Evolutionary conservation across 495 filamentous ascomycete species (phyloP).

Genomic region (Aspergillus affinis): DNA sequence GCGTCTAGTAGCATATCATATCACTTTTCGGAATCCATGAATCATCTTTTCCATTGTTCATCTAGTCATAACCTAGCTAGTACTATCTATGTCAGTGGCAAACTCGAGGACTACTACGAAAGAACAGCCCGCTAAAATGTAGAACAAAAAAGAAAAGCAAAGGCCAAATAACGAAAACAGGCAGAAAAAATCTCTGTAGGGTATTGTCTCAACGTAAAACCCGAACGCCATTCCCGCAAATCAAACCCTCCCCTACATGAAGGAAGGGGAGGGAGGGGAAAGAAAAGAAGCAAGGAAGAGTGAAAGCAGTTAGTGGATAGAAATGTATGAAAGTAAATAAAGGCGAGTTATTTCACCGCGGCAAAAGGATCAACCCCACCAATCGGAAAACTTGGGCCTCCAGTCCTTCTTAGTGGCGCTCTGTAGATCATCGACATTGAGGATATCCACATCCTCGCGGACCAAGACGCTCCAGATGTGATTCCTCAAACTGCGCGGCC

Average conservation of each 20-base stretch:
- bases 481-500: constrained; percentile 74
- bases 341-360: not conserved
- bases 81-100: not conserved
- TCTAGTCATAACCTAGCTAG: not conserved
- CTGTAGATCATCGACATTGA: constrained; percentile 78
- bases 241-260: not conserved
- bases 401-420: constrained; percentile 50
- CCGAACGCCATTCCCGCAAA: constrained; percentile 3
- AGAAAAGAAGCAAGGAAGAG: constrained; percentile 14
- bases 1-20: not conserved
- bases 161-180: not conserved
- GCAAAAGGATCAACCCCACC: constrained; percentile 31
- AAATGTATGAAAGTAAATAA: constrained; percentile 1
- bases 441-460: constrained; percentile 68
- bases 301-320: constrained; percentile 6
- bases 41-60: not conserved
- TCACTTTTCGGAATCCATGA: not conserved
- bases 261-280: not conserved
- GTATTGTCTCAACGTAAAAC: constrained; percentile 6
- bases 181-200: constrained; percentile 9
- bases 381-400: constrained; percentile 39
- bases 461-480: constrained; percentile 72
- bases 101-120: not conserved
- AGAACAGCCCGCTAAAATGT: constrained; percentile 13
- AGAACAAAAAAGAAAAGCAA: constrained; percentile 6